Evolutionary conservation across 2,329 filamentous ascomycete species (phyloP).

Genomic region (Periconia digitata): DNA sequence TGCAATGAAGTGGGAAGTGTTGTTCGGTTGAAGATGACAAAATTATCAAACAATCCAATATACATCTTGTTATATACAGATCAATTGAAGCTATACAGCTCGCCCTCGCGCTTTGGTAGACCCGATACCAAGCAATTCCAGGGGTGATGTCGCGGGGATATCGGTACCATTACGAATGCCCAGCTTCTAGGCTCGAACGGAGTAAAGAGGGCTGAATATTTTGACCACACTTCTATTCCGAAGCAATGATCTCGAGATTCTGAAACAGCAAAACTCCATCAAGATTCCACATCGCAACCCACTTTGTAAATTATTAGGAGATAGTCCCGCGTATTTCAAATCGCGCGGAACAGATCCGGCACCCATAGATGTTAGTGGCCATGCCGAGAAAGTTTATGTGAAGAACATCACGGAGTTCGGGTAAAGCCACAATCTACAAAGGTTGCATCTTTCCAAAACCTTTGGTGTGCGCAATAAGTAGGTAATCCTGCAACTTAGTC

Average conservation of each 20-base stretch:
- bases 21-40: too few relatives aligned
- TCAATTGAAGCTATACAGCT: background rate
- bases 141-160: background rate
- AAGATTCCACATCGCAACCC: background rate
- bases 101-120: too few relatives aligned
- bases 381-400: too few relatives aligned
- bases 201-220: background rate
- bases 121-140: background rate
- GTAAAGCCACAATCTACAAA: background rate
- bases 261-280: background rate
- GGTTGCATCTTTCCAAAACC: background rate
- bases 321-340: background rate
- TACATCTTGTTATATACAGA: background rate
- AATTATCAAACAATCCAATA: too few relatives aligned
- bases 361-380: too few relatives aligned
- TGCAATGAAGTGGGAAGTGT: background rate
- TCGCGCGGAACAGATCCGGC: background rate
- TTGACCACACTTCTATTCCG: background rate
- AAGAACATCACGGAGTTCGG: too few relatives aligned
- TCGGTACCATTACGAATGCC: background rate
- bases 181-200: background rate
- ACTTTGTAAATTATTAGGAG: background rate
- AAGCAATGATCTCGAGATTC: background rate
- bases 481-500: background rate
- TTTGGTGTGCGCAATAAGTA: background rate